A percentile compares a stretch with the other conserved stretches of the same genome.
Conservation (phyloP, 352 stramenopile genomes). For the Globisporangium spiculum region DNA sequence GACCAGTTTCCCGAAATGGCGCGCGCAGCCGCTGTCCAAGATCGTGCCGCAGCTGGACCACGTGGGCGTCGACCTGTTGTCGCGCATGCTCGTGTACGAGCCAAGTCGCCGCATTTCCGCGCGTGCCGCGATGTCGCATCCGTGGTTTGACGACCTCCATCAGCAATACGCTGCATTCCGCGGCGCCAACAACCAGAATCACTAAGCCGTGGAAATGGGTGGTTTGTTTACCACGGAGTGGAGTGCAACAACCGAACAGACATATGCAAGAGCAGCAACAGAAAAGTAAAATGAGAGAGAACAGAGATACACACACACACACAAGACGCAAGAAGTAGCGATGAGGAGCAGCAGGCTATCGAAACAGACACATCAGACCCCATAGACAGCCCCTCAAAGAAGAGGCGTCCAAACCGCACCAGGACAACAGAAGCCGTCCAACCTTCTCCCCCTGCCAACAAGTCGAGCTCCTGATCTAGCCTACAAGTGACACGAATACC, state of each 20-base stretch:
- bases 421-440: background rate
- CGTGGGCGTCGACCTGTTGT: slow-evolving; percentile 76
- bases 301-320: slow-evolving; percentile 3
- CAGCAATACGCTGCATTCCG: slow-evolving; percentile 72
- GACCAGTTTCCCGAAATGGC: slow-evolving; percentile 97
- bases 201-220: slow-evolving; percentile 18
- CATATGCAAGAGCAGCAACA: background rate
- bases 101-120: slow-evolving; percentile 76
- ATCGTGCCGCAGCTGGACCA: slow-evolving; percentile 85
- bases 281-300: background rate
- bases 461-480: too few species aligned
- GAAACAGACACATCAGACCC: too few species aligned
- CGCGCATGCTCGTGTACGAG: slow-evolving; percentile 80
- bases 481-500: too few species aligned
- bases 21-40: slow-evolving; percentile 84
- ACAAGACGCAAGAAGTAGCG: background rate
- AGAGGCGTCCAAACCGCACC: background rate
- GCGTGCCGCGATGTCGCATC: slow-evolving; percentile 75
- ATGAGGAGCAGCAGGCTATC: background rate
- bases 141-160: slow-evolving; percentile 83
- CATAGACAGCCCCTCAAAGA: too few species aligned
- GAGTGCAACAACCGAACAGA: background rate
- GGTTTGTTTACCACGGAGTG: background rate
- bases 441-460: too few species aligned
- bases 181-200: slow-evolving; percentile 36